These are phyloP conservation scores for Pleurotus giganteus DNA, from an alignment of 768 basidiomycete species.

Conservation along the genomic window DNA sequence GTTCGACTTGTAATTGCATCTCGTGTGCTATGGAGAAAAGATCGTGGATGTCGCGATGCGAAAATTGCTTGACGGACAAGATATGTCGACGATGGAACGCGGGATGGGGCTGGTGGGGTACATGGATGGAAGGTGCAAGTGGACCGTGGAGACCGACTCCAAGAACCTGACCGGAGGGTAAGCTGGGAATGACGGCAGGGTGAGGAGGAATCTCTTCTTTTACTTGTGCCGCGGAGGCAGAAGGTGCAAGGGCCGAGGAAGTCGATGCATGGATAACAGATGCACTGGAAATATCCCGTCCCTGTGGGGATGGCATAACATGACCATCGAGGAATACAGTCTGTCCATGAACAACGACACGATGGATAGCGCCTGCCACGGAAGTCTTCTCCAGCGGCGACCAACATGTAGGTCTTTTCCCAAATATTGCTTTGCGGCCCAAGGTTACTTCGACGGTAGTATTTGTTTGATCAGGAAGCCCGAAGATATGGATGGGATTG, in stretches of 20 bases:
- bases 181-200: constrained; percentile 22
- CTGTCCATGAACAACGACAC: constrained; percentile 87
- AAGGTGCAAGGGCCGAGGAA: background rate
- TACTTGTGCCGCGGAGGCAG: background rate
- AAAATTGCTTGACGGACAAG: constrained; percentile 92
- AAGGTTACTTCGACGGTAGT: constrained; percentile 93
- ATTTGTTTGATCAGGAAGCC: constrained; percentile 79
- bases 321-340: constrained; percentile 89
- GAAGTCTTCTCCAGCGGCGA: constrained; percentile 71
- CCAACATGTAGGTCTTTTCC: constrained; percentile 57
- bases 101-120: constrained; percentile 64
- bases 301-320: constrained; percentile 55
- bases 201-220: background rate
- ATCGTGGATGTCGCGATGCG: constrained; percentile 83
- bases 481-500: constrained; percentile 91
- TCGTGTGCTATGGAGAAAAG: constrained; percentile 95
- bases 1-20: constrained; percentile 95
- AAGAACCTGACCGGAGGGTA: constrained; percentile 18
- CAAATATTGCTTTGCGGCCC: constrained; percentile 66
- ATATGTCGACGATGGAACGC: constrained; percentile 94
- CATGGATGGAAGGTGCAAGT: constrained; percentile 34
- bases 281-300: constrained; percentile 72
- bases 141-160: constrained; percentile 28
- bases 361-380: constrained; percentile 77
- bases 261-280: constrained; percentile 41